These are phyloP conservation scores for Didymosphaeria variabile DNA, from an alignment of 2,329 filamentous ascomycete species.

Conservation along the genomic window DNA sequence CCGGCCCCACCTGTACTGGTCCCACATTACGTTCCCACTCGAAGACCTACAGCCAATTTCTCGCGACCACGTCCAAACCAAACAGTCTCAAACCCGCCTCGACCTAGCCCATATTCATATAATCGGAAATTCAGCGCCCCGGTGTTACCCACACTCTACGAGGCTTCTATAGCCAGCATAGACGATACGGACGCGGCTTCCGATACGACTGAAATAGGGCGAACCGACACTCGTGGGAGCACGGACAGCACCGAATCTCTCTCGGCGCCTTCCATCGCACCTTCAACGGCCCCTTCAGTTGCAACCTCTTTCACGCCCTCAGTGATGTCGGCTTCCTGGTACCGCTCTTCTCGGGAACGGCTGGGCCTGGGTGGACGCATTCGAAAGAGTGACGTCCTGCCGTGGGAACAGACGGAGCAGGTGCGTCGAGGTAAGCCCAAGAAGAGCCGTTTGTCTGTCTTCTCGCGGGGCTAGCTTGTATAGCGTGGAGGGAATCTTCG, in stretches of 20 bases:
- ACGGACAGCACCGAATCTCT: conserved; percentile 16
- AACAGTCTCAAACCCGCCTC: conserved; percentile 11
- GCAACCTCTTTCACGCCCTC: conserved; percentile 43
- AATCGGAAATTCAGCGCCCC: conserved; percentile 26
- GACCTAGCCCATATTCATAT: conserved; percentile 19
- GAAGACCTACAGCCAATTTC: conserved; percentile 17
- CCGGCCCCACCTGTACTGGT: neutral
- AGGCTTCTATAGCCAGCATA: conserved; percentile 40
- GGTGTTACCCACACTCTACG: conserved; percentile 43
- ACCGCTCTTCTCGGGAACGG: conserved; percentile 46
- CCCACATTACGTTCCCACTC: neutral
- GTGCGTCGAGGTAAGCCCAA: conserved; percentile 37
- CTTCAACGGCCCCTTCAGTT: conserved; percentile 39
- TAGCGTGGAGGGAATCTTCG: neutral
- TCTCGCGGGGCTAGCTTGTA: conserved; percentile 16
- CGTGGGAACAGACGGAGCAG: conserved; percentile 39
- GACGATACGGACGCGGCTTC: conserved; percentile 22
- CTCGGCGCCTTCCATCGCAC: conserved; percentile 32
- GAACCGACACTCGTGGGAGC: conserved; percentile 20
- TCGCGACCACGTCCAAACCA: conserved; percentile 20
- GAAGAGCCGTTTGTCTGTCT: conserved; percentile 40
- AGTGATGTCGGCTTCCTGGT: conserved; percentile 48
- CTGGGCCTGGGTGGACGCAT: conserved; percentile 48
- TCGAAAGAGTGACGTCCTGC: conserved; percentile 42
- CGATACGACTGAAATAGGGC: conserved; percentile 22